phyloP scores from a whole-genome alignment of 2,329 filamentous ascomycete genomes.

The Aspergillus eucalypticola region DNA sequence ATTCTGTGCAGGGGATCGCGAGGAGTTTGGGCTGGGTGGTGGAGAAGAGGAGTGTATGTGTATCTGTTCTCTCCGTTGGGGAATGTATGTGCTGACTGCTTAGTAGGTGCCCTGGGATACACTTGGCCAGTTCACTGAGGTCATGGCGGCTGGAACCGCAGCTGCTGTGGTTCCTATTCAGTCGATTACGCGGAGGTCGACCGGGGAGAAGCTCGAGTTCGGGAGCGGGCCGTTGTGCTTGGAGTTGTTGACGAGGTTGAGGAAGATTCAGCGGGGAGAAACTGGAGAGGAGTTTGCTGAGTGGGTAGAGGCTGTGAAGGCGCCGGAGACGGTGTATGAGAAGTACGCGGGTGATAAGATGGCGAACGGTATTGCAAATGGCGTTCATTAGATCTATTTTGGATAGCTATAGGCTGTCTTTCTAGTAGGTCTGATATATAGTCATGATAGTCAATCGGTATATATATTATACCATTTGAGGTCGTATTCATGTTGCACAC shows the following conservation, averaged over 20 bases:
- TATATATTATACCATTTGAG: no score
- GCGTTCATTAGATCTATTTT: background rate
- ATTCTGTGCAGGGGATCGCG: background rate
- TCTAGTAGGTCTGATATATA: no score
- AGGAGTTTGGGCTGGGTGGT: conserved; percentile 2
- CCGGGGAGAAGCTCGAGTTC: background rate
- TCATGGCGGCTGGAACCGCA: conserved; percentile 3
- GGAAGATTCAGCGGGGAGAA: background rate
- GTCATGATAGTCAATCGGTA: background rate
- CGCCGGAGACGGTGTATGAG: conserved; percentile 2
- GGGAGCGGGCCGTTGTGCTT: background rate
- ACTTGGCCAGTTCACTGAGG: background rate
- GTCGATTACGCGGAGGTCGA: conserved; percentile 4
- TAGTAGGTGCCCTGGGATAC: conserved; percentile 3
- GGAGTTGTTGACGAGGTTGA: conserved; percentile 1
- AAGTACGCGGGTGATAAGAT: background rate
- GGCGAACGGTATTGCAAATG: background rate
- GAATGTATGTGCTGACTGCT: background rate
- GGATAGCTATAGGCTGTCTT: no score
- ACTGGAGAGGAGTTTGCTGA: background rate
- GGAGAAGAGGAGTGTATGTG: conserved; percentile 3
- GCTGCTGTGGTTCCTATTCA: conserved; percentile 2
- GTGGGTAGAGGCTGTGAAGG: background rate
- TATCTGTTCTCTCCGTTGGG: background rate
- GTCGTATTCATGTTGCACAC: background rate